These are phyloP conservation scores for Magnusiomyces starmeri DNA, from an alignment of 1,139 yeast genomes.

Conservation along the genomic window DNA sequence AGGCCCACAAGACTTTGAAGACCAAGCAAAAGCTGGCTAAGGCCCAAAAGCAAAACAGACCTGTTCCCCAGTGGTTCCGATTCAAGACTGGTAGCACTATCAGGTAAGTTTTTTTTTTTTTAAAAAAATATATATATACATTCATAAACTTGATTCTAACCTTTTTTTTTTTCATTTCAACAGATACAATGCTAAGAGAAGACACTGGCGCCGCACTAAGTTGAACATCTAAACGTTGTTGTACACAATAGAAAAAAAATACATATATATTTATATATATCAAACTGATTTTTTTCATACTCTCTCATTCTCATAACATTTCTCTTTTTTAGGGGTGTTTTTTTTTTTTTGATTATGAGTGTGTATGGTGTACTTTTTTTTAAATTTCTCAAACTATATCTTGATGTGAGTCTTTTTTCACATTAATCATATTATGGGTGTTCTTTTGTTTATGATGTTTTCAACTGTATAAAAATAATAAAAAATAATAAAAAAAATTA, in stretches of 20 bases:
- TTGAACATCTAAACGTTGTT: slow-evolving; percentile 69
- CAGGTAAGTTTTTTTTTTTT: slow-evolving; percentile 38
- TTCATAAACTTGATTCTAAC: slow-evolving; percentile 12
- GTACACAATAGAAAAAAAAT: slow-evolving; percentile 1
- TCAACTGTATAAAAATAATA: slow-evolving; percentile 5
- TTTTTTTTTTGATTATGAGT: not conserved
- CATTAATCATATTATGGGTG: slow-evolving; percentile 1
- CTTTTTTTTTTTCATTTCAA: not conserved
- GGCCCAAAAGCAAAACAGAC: slow-evolving; percentile 99
- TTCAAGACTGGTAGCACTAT: slow-evolving; percentile 96
- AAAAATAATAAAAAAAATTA: not conserved
- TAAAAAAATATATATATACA: not conserved
- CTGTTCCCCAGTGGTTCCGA: slow-evolving; percentile 99
- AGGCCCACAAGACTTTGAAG: slow-evolving; percentile 94
- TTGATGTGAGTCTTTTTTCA: too few species aligned
- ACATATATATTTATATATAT: slow-evolving; percentile 2
- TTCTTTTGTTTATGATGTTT: slow-evolving; percentile 6
- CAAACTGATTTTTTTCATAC: not conserved
- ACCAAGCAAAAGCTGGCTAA: slow-evolving; percentile 99
- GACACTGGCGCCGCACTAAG: slow-evolving; percentile 99
- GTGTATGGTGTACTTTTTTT: too few species aligned
- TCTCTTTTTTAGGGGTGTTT: too few species aligned
- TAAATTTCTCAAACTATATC: not conserved
- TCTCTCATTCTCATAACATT: slow-evolving; percentile 1
- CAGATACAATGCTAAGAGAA: slow-evolving; percentile 97